A percentile compares a stretch with the other conserved stretches of the same genome.
phyloP scores from a whole-genome alignment of 2,329 filamentous ascomycete species.

The Fusarium euwallaceae region DNA sequence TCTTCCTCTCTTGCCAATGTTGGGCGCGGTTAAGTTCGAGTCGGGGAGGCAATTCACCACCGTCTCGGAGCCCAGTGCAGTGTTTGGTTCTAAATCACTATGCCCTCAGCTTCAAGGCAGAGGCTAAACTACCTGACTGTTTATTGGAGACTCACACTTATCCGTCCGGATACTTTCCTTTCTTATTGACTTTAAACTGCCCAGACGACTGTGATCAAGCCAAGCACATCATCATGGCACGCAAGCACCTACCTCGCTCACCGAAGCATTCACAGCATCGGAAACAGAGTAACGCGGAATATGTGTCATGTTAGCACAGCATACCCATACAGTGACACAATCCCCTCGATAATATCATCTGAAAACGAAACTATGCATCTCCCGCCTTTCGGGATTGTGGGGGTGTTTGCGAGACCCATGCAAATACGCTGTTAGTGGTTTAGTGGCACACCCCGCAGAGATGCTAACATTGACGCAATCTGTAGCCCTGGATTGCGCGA shows the following conservation, averaged over 20 bases:
- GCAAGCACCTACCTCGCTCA: background rate
- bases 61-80: no score
- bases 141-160: background rate
- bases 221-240: background rate
- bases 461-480: conserved; percentile 44
- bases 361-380: background rate
- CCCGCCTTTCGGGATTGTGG: background rate
- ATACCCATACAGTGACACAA: background rate
- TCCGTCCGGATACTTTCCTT: background rate
- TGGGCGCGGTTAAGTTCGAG: background rate
- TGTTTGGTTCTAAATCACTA: background rate
- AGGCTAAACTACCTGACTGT: background rate
- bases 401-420: background rate
- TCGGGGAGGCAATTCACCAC: background rate
- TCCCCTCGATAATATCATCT: background rate
- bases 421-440: conserved; percentile 28
- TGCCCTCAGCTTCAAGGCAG: background rate
- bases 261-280: background rate
- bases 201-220: background rate
- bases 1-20: background rate
- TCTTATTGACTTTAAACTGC: background rate
- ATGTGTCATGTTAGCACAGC: background rate
- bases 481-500: conserved; percentile 26
- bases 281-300: background rate
- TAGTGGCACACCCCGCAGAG: background rate